phyloP scores from a whole-genome alignment of 768 basidiomycete species.

The Mycena leptocephala region DNA sequence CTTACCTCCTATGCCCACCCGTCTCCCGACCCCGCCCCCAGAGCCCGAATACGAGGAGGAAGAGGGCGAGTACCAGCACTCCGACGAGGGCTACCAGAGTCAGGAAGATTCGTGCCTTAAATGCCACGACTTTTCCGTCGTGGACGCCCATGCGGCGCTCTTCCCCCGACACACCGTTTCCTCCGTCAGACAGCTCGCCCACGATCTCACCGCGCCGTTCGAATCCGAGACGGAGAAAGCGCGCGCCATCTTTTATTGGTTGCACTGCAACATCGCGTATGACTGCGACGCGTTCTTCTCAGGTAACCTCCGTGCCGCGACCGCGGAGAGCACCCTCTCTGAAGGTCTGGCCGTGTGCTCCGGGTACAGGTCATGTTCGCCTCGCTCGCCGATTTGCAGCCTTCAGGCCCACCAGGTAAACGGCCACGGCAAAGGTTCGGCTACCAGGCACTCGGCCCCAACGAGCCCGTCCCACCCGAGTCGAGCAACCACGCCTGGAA shows the following conservation, averaged over 20 bases:
- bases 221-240: slow-evolving; percentile 61
- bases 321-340: slow-evolving; percentile 56
- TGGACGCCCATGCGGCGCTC: slow-evolving; percentile 60
- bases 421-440: slow-evolving; percentile 67
- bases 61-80: slow-evolving; percentile 17
- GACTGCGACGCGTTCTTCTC: slow-evolving; percentile 61
- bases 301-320: slow-evolving; percentile 54
- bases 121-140: slow-evolving; percentile 60
- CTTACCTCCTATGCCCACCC: slow-evolving; percentile 49
- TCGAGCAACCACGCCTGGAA: slow-evolving; percentile 67
- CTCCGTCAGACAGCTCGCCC: slow-evolving; percentile 57
- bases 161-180: slow-evolving; percentile 60
- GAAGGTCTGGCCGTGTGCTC: slow-evolving; percentile 67
- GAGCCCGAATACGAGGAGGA: slow-evolving; percentile 36
- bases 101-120: slow-evolving; percentile 51
- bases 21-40: slow-evolving; percentile 49
- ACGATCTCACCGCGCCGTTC: slow-evolving; percentile 60
- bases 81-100: slow-evolving; percentile 27
- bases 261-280: slow-evolving; percentile 64
- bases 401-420: slow-evolving; percentile 58
- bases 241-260: slow-evolving; percentile 64
- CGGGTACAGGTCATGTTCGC: slow-evolving; percentile 63
- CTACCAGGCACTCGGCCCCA: slow-evolving; percentile 50
- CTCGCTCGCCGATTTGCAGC: slow-evolving; percentile 55
- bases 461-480: slow-evolving; percentile 53